Conservation (phyloP, 2,329 filamentous ascomycete genomes). For the Aschersonia sp. region DNA sequence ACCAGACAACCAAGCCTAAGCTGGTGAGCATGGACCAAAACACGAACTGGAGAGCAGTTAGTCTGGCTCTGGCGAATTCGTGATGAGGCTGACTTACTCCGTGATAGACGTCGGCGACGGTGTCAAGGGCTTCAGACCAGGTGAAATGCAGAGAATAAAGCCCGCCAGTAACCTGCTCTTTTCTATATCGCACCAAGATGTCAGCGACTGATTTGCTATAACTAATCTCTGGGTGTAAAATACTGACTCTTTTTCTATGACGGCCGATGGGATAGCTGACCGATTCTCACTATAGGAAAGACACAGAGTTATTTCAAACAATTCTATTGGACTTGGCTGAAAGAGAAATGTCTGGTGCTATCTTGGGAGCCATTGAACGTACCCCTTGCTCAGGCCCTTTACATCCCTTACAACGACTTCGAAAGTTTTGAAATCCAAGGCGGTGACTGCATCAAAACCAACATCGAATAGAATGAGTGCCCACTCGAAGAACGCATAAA, state of each 20-base stretch:
- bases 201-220: neutral
- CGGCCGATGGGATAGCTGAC: slow-evolving; percentile 30
- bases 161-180: slow-evolving; percentile 57
- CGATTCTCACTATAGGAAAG: slow-evolving; percentile 28
- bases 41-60: slow-evolving; percentile 47
- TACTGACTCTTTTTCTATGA: slow-evolving; percentile 62
- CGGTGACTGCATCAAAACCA: slow-evolving; percentile 88
- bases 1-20: slow-evolving; percentile 83
- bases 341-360: slow-evolving; percentile 36
- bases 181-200: slow-evolving; percentile 34
- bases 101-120: slow-evolving; percentile 78
- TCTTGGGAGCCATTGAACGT: slow-evolving; percentile 89
- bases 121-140: slow-evolving; percentile 62
- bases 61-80: slow-evolving; percentile 1
- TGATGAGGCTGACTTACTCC: slow-evolving; percentile 44
- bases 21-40: slow-evolving; percentile 95
- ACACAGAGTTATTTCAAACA: slow-evolving; percentile 24
- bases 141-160: slow-evolving; percentile 60
- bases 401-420: slow-evolving; percentile 81
- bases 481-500: slow-evolving; percentile 97
- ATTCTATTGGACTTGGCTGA: slow-evolving; percentile 17
- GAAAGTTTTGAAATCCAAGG: slow-evolving; percentile 78
- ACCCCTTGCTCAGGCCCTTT: slow-evolving; percentile 90
- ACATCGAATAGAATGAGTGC: slow-evolving; percentile 88
- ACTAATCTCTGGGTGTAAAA: neutral